A percentile compares a stretch with the other conserved stretches of the same genome.
phyloP scores from a whole-genome alignment of 1,284 basidiomycete genomes.

The Quambalaria eucalypti region DNA sequence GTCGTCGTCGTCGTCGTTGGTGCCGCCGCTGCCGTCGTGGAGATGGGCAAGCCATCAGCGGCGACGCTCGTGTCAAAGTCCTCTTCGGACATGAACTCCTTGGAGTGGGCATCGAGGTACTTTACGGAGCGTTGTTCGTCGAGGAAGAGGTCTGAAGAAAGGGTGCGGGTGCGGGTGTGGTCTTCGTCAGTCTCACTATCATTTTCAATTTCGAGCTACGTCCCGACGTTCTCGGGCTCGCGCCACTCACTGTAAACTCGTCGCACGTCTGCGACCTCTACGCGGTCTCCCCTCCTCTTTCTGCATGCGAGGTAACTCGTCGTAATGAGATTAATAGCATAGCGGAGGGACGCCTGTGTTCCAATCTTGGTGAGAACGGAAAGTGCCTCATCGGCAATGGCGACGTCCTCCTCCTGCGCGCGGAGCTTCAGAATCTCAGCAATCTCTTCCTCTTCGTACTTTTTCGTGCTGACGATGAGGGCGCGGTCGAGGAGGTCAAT shows the following conservation, averaged over 20 bases:
- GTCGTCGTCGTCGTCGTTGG: background rate
- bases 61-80: conserved; percentile 9
- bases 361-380: conserved; percentile 77
- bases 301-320: conserved; percentile 73
- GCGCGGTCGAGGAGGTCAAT: conserved; percentile 89
- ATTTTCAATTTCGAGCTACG: conserved; percentile 15
- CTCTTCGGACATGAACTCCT: conserved; percentile 54
- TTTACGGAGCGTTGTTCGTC: conserved; percentile 90
- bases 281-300: conserved; percentile 63
- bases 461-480: conserved; percentile 84
- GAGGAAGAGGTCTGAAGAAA: conserved; percentile 57
- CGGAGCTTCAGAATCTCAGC: conserved; percentile 87
- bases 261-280: conserved; percentile 74
- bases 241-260: conserved; percentile 56
- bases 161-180: background rate
- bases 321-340: conserved; percentile 84
- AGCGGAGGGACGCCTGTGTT: conserved; percentile 63
- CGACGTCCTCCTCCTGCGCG: conserved; percentile 91
- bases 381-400: conserved; percentile 65
- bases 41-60: background rate
- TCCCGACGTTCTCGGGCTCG: too few species aligned
- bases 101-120: conserved; percentile 74
- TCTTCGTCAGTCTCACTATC: background rate
- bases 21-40: background rate
- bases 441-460: conserved; percentile 77